Conservation (phyloP, 805 yeast genomes). For the Schwanniomyces yamadae region DNA sequence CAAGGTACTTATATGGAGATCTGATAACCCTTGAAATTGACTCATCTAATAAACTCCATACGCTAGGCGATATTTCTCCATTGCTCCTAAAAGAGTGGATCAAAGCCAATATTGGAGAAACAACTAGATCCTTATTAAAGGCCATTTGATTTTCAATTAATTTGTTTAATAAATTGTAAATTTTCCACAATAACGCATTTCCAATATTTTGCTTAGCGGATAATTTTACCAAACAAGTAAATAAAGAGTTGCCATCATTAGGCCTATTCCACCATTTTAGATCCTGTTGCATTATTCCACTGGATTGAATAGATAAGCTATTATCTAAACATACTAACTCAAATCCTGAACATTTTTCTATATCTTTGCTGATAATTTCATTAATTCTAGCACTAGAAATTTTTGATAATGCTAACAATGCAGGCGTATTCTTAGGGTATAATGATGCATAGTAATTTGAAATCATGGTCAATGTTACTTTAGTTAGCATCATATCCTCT, state of each 20-base stretch:
- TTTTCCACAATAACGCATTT: slow-evolving; percentile 37
- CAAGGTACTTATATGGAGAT: slow-evolving; percentile 84
- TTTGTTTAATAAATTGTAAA: slow-evolving; percentile 47
- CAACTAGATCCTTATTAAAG: slow-evolving; percentile 49
- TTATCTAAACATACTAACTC: slow-evolving; percentile 60
- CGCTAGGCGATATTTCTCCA: slow-evolving; percentile 17
- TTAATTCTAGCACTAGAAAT: slow-evolving; percentile 16
- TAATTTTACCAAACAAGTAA: slow-evolving; percentile 62
- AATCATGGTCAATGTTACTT: slow-evolving; percentile 47
- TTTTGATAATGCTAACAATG: slow-evolving; percentile 19
- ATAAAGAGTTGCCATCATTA: slow-evolving; percentile 52
- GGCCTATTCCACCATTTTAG: slow-evolving; percentile 78
- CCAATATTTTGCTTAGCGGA: slow-evolving; percentile 14
- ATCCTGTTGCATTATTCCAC: slow-evolving; percentile 41
- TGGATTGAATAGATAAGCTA: slow-evolving; percentile 54
- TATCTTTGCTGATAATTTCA: slow-evolving; percentile 13
- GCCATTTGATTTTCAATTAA: slow-evolving; percentile 53
- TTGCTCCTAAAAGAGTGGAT: slow-evolving; percentile 44
- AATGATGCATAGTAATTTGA: slow-evolving; percentile 38
- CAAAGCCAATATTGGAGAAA: slow-evolving; percentile 57
- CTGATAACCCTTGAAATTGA: slow-evolving; percentile 65
- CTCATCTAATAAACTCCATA: slow-evolving; percentile 75
- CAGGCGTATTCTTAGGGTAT: slow-evolving; percentile 25
- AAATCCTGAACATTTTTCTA: slow-evolving; percentile 35
- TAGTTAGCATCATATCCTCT: slow-evolving; percentile 41